phyloP scores from a whole-genome alignment of 768 basidiomycete genomes.

The Trametes cingulata region DNA sequence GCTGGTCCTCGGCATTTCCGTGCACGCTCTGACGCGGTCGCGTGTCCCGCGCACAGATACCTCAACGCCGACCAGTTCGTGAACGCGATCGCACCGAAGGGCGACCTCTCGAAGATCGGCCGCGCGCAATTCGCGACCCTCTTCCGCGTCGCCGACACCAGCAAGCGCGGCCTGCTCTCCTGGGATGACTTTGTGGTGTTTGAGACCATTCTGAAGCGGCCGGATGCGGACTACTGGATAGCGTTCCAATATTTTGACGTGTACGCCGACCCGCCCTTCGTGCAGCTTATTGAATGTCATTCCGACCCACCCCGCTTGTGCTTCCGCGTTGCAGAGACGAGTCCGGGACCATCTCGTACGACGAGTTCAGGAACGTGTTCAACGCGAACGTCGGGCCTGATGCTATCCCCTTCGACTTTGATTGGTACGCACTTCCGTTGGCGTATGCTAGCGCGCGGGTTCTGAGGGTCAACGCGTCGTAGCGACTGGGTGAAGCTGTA shows the following conservation, averaged over 20 bases:
- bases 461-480: neutral
- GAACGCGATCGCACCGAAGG: slow-evolving; percentile 89
- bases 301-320: neutral
- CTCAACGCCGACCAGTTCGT: slow-evolving; percentile 89
- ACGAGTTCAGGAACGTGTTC: slow-evolving; percentile 94
- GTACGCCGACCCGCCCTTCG: slow-evolving; percentile 47
- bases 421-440: slow-evolving; percentile 58
- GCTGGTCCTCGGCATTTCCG: neutral
- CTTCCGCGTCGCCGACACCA: slow-evolving; percentile 85
- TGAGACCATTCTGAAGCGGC: slow-evolving; percentile 88
- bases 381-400: slow-evolving; percentile 74
- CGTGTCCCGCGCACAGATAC: slow-evolving; percentile 52
- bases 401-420: slow-evolving; percentile 93
- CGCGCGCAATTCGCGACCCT: slow-evolving; percentile 87
- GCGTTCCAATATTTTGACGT: slow-evolving; percentile 96
- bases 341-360: slow-evolving; percentile 90
- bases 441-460: neutral
- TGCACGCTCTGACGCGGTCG: neutral
- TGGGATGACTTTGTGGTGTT: slow-evolving; percentile 98
- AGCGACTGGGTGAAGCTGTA: slow-evolving; percentile 97
- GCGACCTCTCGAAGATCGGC: slow-evolving; percentile 83
- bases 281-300: slow-evolving; percentile 6
- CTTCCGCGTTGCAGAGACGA: slow-evolving; percentile 59
- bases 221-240: slow-evolving; percentile 97
- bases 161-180: slow-evolving; percentile 73